Conservation (phyloP, 164 flowering plant species). For the Protea cynaroides region DNA sequence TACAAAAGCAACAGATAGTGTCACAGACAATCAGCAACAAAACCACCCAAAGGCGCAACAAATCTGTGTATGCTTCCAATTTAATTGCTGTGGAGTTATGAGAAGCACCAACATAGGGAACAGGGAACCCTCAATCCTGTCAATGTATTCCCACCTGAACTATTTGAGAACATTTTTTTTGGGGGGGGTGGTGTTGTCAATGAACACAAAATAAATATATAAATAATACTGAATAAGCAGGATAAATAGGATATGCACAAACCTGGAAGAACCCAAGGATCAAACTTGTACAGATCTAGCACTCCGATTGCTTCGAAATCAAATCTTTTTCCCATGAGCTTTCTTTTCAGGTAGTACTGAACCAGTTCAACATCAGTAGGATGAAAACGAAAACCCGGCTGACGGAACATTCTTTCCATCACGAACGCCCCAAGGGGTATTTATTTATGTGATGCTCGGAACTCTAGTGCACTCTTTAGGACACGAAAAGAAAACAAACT, state of each 20-base stretch:
- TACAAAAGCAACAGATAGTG: too few species aligned
- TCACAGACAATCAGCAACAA: too few species aligned
- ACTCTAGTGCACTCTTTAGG: not conserved
- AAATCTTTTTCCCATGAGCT: constrained; percentile 44
- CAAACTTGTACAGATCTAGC: constrained; percentile 57
- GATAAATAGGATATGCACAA: constrained; percentile 3
- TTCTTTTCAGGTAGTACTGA: constrained; percentile 60
- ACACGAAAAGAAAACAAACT: not conserved
- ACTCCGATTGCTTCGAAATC: constrained; percentile 42
- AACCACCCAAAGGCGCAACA: too few species aligned
- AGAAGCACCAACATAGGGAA: not conserved
- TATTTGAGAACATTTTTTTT: too few species aligned
- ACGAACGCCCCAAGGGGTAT: not conserved
- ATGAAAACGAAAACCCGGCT: constrained; percentile 89
- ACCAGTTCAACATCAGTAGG: constrained; percentile 82
- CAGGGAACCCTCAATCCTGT: not conserved
- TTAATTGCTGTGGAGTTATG: too few species aligned
- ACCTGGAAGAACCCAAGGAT: constrained; percentile 93
- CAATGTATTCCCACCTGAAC: not conserved
- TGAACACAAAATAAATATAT: too few species aligned
- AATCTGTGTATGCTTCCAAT: too few species aligned
- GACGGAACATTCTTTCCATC: constrained; percentile 37
- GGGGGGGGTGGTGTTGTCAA: too few species aligned
- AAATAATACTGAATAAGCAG: too few species aligned
- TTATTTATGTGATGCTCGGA: not conserved